These are phyloP conservation scores for Gypsophila paniculata DNA, from an alignment of 179 eudicot species.

Conservation along the genomic window DNA sequence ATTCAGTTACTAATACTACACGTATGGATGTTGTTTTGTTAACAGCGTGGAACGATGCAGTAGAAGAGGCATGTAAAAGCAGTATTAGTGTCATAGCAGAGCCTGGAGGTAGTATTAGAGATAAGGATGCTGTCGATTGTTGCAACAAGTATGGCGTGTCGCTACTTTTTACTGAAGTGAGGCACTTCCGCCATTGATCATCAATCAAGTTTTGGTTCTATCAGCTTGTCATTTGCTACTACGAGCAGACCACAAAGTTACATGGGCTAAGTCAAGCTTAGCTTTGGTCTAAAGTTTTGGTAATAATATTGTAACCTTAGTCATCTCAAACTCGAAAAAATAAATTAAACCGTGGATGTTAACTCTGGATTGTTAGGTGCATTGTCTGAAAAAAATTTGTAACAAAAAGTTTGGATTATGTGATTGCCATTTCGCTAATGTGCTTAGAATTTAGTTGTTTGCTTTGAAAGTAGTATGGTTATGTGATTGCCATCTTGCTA, in stretches of 20 bases:
- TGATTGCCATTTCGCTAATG: background rate
- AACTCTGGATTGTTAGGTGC: background rate
- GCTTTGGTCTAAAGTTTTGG: conserved; percentile 1
- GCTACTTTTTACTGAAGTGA: conserved; percentile 68
- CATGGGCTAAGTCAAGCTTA: background rate
- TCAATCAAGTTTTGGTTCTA: background rate
- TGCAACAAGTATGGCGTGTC: conserved; percentile 86
- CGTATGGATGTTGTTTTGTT: conserved; percentile 2
- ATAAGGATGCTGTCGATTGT: conserved; percentile 76
- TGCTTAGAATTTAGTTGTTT: background rate
- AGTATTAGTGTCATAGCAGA: conserved; percentile 77
- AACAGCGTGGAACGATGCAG: conserved; percentile 94
- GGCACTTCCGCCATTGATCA: conserved; percentile 81
- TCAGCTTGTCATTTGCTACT: background rate
- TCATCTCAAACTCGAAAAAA: background rate
- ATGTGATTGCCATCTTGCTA: no score
- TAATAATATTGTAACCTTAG: background rate
- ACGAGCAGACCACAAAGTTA: conserved; percentile 2
- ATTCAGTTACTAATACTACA: background rate
- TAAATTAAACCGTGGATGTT: background rate
- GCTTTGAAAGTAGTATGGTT: background rate
- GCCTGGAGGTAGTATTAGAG: conserved; percentile 92
- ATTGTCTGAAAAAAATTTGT: background rate
- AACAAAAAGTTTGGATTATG: background rate
- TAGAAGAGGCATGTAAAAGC: conserved; percentile 87